Conservation (phyloP, 2,329 filamentous ascomycete genomes). For the Fusarium austroafricanum region DNA sequence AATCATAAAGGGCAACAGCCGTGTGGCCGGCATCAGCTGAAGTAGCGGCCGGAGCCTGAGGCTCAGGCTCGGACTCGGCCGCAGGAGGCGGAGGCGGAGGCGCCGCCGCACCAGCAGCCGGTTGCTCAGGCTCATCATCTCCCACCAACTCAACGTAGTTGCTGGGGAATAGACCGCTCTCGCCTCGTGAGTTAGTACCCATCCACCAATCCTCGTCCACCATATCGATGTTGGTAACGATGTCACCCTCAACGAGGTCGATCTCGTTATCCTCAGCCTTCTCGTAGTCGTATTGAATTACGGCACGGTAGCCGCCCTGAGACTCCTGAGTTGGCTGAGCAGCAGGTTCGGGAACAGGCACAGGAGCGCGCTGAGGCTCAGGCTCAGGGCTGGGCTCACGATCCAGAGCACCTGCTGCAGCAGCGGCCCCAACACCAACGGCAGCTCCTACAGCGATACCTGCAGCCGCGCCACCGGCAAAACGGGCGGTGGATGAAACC, state of each 20-base stretch:
- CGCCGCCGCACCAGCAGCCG: conserved; percentile 45
- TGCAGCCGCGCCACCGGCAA: conserved; percentile 67
- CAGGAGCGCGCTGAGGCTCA: conserved; percentile 15
- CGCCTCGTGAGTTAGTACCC: conserved; percentile 86
- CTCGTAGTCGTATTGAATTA: conserved; percentile 95
- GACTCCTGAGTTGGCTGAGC: conserved; percentile 38
- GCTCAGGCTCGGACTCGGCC: conserved; percentile 48
- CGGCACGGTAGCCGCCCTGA: conserved; percentile 74
- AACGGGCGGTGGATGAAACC: conserved; percentile 68
- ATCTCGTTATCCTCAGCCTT: conserved; percentile 98
- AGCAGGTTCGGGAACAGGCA: conserved; percentile 17
- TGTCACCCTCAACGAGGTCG: conserved; percentile 87
- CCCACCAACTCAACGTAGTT: conserved; percentile 94
- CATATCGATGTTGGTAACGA: conserved; percentile 93
- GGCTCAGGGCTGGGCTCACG: conserved; percentile 33
- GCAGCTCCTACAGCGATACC: conserved; percentile 40
- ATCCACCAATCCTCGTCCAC: conserved; percentile 99
- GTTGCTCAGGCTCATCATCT: conserved; percentile 65
- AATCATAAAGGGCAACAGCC: conserved; percentile 91
- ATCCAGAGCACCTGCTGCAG: conserved; percentile 44
- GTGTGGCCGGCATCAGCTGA: conserved; percentile 65
- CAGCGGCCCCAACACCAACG: conserved; percentile 35
- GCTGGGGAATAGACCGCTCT: conserved; percentile 92
- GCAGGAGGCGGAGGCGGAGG: conserved; percentile 50
- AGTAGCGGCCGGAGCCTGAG: conserved; percentile 54